Evolutionary conservation across 2,329 filamentous ascomycete genomes (phyloP), one percentile per base, ranked within the genome.

Genomic region (Biscogniauxia mediterranea): DNA sequence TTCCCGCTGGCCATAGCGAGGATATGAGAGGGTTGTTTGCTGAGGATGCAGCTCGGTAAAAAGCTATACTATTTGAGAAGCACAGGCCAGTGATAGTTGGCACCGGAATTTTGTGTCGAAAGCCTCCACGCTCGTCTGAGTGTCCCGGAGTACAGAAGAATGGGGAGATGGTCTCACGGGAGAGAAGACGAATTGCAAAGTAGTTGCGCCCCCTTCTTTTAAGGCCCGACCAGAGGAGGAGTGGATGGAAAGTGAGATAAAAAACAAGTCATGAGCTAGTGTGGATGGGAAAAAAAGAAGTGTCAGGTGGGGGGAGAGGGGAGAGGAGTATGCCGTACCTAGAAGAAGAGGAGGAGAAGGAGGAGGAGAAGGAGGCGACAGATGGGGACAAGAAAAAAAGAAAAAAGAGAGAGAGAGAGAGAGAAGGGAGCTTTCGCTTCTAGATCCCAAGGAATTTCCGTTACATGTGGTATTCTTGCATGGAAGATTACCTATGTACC

Each of bases 1-100:
- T 76, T 79, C 63, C 81, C 78, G 72, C 71, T 75, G 62, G 79
- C 77, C 82, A 84, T 84, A 61, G 68, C 70, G 74, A 69, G 38
- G 61, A 63, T 21, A 21, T 5, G 19, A 7, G 28, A 42, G 28
- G 13, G 20, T 4, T n/a, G 19, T 7, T 38, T 38, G 28, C 15
- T 17, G 32, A n/a, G 20, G n/a, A 32, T 21, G 54, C 42, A 56
- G 57, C 54, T 52, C 58, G 32, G 38, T 32, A 46, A 46, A 6
- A 46, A 46, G 13, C 15, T 17, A 46, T 6, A n/a, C 7, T 32
- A 11, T n/a, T 46, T 46, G 38, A n/a, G 38, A 46, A n/a, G 38
- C 13, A n/a, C 38, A 15, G 17, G 38, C 15, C 38, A 46, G 38
- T n/a, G 38, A 46, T 46, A 46, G 15, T 46, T 17, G 17, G 38